Base-by-base conservation (phyloP, 23 red algal species). In the Agarophyton chilense region DNA sequence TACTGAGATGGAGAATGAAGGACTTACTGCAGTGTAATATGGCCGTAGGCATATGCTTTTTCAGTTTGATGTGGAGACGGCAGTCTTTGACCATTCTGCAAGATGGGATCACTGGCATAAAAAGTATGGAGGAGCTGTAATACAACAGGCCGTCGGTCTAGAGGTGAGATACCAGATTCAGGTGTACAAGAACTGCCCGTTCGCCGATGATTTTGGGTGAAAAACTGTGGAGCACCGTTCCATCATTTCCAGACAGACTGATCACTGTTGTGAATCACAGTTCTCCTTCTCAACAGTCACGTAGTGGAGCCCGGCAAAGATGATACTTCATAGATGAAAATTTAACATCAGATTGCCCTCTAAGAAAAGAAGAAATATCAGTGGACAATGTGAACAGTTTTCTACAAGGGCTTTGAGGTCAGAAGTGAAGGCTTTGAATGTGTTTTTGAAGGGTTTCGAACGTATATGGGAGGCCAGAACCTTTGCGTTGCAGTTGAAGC, bases 281-380 rank as follows among this genome's bases (percentile, higher is more conserved):
- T 29, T 35, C 50, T 33, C 71, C 41, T 12, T 77, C 71, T 13
- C 40, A 53, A 32, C 26, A 3, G 2, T 6, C 11, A 40, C 43
- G 13, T 5, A 50, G 32, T 6, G 2, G 41, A 13, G 71, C 10
- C 38, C 71, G 71, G 6, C 42, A 77, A 28, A 6, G 11, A 21
- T 77, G 71, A 4, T 77, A 77, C 41, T 77, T 77, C 25, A 53
- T 50, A 49, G 71, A 77, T n/a, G 71, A 77, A 33, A 66, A 66
- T 5, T 12, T 66, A n/a, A 4, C 35, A 2, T 39, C 61, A 4
- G 61, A 66, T n/a, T n/a, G n/a, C n/a, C n/a, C n/a, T n/a, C n/a
- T n/a, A n/a, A n/a, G n/a, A n/a, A n/a, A n/a, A n/a, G n/a, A 4
- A 4, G 4, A 34, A 2, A 34, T 3, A 4, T 66, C 12, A 28